Evolutionary conservation across 116 monocot genomes (phyloP).

Genomic region (Papilionanthe hybrid): DNA sequence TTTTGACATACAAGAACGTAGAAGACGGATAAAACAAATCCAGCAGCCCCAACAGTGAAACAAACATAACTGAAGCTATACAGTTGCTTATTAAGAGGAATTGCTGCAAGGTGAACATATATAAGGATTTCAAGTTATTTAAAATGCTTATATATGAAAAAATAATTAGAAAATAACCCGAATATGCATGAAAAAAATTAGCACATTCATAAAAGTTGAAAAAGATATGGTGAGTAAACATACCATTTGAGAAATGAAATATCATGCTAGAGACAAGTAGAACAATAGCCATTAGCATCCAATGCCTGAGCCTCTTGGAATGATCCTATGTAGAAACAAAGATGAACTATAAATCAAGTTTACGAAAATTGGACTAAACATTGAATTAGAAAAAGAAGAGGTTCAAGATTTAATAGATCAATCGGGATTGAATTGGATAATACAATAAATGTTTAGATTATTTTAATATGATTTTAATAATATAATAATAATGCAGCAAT

Average conservation of each 20-base stretch:
- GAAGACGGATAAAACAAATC: conserved; percentile 45
- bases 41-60: conserved; percentile 44
- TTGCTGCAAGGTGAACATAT: conserved; percentile 18
- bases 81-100: conserved; percentile 59
- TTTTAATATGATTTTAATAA: too few relatives aligned
- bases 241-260: conserved; percentile 49
- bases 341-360: too few relatives aligned
- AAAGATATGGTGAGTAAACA: neutral
- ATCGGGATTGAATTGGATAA: too few relatives aligned
- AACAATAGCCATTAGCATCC: conserved; percentile 27
- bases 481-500: too few relatives aligned
- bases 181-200: neutral
- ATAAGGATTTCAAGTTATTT: neutral
- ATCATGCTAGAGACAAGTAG: conserved; percentile 22
- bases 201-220: neutral
- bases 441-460: too few relatives aligned
- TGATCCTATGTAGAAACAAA: conserved; percentile 17
- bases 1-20: conserved; percentile 25
- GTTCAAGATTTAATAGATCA: too few relatives aligned
- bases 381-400: too few relatives aligned
- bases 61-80: conserved; percentile 56
- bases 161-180: neutral
- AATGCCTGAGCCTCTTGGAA: conserved; percentile 41
- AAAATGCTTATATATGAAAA: neutral
- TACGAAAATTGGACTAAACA: too few relatives aligned